Base-by-base conservation (phyloP, 2,329 filamentous ascomycete genomes). In the Diaporthe batatas region DNA sequence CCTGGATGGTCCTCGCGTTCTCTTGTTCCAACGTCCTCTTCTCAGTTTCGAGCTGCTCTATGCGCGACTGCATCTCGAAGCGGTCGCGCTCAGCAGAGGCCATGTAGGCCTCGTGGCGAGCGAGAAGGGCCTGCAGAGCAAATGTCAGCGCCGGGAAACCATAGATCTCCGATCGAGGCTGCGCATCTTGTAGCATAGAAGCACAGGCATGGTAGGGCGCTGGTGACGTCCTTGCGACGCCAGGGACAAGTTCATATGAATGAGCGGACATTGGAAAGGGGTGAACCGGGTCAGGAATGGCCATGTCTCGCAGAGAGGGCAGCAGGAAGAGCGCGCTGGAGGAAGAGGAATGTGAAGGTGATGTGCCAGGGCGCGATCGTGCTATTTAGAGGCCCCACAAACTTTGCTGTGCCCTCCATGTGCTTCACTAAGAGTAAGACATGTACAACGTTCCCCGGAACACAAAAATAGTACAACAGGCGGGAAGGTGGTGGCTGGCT, bases 21-120 rank as follows among this genome's bases (percentile, higher is more conserved):
- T 90, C 89, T 54, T 87, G 86, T 82, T 98, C 94, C 74, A 97
- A 89, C 74, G 90, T 86, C 78, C 86, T 87, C 84, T 97, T 98
- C 77, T 91, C 89, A 78, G 83, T 83, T 83, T 97, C 94, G 68
- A 99, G 87, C 75, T 88, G 88, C 77, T 93, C 91, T 80, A 98
- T 95, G 75, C 90, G 93, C 59, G 86, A 83, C 57, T 90, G 88
- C 83, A 98, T 91, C 74, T 92, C 90, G 74, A 87, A 85, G 74
- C 95, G 93, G 81, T 98, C 95, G 77, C 91, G 91, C 85, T 98
- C 95, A 73, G 95, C 94, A 82, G 98, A 94, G 77, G 92, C 92
- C 88, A 98, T 96, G 83, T 97, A 98, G 73, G 93, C 91, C 86
- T 98, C 95, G 89, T 99, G 95, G 78, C 96, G 93, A 76, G 93